Evolutionary conservation across 2,329 filamentous ascomycete species (phyloP).

Genomic region (Xylariaceae sp.): DNA sequence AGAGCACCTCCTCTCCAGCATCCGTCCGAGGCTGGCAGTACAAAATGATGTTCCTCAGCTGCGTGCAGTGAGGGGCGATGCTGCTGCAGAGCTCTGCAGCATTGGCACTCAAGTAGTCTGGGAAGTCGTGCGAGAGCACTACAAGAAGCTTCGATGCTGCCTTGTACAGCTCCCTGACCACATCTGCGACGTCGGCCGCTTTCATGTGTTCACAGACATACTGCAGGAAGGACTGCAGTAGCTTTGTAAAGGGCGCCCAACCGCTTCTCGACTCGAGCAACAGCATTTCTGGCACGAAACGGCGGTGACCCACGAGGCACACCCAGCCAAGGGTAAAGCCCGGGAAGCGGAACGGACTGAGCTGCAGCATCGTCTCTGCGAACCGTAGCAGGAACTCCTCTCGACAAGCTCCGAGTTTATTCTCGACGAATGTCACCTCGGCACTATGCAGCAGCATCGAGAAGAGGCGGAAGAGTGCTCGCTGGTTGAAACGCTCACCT

Average conservation of each 20-base stretch:
- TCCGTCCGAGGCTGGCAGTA: constrained; percentile 61
- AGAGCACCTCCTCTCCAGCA: constrained; percentile 52
- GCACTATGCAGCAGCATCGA: constrained; percentile 76
- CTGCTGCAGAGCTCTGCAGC: constrained; percentile 74
- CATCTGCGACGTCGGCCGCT: constrained; percentile 56
- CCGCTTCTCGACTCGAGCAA: constrained; percentile 59
- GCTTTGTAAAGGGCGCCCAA: constrained; percentile 68
- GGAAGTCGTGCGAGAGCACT: constrained; percentile 86
- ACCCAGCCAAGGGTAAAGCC: constrained; percentile 84
- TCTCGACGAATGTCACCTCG: constrained; percentile 47
- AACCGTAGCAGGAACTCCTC: constrained; percentile 65
- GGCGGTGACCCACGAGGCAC: constrained; percentile 71
- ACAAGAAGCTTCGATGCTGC: constrained; percentile 75
- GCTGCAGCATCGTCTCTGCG: constrained; percentile 60
- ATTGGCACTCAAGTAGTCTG: constrained; percentile 85
- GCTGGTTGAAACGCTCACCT: constrained; percentile 75
- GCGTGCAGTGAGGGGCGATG: constrained; percentile 76
- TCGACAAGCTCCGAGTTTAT: constrained; percentile 54
- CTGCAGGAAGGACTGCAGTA: constrained; percentile 63
- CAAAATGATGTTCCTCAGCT: constrained; percentile 82
- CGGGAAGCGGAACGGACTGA: constrained; percentile 72
- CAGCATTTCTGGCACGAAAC: constrained; percentile 74
- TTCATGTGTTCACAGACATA: constrained; percentile 78
- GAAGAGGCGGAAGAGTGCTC: constrained; percentile 86
- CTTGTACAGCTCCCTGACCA: constrained; percentile 77